Evolutionary conservation across 1,139 yeast genomes (phyloP), one percentile per base, ranked within the genome.

Genomic region (Kodamaea sp.): DNA sequence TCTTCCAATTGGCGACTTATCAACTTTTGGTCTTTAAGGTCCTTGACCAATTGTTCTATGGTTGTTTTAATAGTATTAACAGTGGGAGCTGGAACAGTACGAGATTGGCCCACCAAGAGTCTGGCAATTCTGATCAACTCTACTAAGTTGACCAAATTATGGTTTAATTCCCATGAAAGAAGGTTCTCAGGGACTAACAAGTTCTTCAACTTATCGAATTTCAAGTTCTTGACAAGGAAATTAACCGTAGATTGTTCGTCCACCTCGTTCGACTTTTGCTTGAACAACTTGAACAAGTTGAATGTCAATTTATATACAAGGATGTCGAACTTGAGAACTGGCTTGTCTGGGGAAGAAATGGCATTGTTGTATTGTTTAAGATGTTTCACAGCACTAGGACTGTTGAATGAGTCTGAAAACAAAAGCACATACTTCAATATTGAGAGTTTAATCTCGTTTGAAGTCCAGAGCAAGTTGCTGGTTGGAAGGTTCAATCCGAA

Each of bases 201-300:
- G 12, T 39, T 23, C 32, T 48, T 46, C 12, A 62, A 36, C 35
- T 60, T 61, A 4, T 51, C 57, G 18, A 54, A 34, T 32, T 61
- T 63, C 29, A 66, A 46, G 38, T 63, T 64, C 34, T 66, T 66
- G 15, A 43, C 39, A 32, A 66, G 44, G 38, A 45, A 64, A 34
- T 66, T 66, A 33, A 47, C 39, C 26, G 54, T 41, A 7, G 67
- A 54, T 16, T 60, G 57, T 9, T 45, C 33, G 28, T 63, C 70
- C 20, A 55, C 52, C 2, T 26, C 32, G 31, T 30, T 47, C 37
- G 31, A 46, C 30, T 41, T 31, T 25, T 39, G 44, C 21, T 55
- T 62, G 38, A 53, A 48, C 20, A 61, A 39, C 32, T 57, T 61
- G 32, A 59, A 44, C 7, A 62, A 30, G 33, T 51, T 59, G 24